Conservation (phyloP, 148 eudicot species). For the Salicornia ramosissima region DNA sequence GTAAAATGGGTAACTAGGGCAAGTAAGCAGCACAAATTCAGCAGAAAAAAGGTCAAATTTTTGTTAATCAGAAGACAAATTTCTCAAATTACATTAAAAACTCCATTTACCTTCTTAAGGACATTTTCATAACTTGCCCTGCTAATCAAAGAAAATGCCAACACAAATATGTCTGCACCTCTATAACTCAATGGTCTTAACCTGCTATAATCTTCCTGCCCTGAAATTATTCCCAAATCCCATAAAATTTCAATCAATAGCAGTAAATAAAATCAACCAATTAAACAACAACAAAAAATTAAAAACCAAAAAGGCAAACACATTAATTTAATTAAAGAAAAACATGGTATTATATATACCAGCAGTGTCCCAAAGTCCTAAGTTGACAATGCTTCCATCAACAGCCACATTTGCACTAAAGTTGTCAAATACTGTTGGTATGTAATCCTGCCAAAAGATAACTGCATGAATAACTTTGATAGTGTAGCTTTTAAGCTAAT, state of each 20-base stretch:
- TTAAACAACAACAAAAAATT: not conserved
- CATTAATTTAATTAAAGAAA: not conserved
- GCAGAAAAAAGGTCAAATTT: not conserved
- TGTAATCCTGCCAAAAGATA: conserved; percentile 50
- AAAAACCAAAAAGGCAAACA: no score
- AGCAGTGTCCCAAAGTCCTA: conserved; percentile 96
- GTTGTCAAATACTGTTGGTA: conserved; percentile 80
- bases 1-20: no score
- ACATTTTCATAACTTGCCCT: conserved; percentile 96
- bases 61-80: conserved; percentile 1
- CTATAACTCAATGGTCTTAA: conserved; percentile 94
- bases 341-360: conserved; percentile 37
- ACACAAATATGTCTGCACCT: conserved; percentile 88
- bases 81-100: conserved; percentile 2
- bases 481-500: conserved; percentile 2
- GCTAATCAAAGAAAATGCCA: conserved; percentile 88
- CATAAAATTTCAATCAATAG: not conserved
- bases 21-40: no score
- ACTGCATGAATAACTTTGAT: not conserved
- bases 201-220: conserved; percentile 93
- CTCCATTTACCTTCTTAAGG: conserved; percentile 69
- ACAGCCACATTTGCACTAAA: conserved; percentile 81
- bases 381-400: conserved; percentile 81
- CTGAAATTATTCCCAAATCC: conserved; percentile 31
- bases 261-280: conserved; percentile 1